phyloP scores from a whole-genome alignment of 2,329 filamentous ascomycete genomes.

The Coniochaeta sp. region DNA sequence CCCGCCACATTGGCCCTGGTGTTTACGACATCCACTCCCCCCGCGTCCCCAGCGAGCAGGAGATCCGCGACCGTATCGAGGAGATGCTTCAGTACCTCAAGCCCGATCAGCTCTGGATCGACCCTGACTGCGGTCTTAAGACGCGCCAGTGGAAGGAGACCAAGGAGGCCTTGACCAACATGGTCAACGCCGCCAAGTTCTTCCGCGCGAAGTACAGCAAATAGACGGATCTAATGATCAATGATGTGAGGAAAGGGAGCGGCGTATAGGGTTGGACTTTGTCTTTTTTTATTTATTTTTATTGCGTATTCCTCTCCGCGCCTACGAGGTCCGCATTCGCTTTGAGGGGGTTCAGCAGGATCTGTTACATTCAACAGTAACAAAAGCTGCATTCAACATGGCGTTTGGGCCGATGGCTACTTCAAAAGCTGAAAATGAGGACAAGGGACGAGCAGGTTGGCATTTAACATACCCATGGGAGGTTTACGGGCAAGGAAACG shows the following conservation, averaged over 20 bases:
- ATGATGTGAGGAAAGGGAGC: neutral
- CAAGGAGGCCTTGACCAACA: conserved; percentile 90
- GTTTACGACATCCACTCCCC: conserved; percentile 99
- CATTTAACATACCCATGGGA: conserved; percentile 5
- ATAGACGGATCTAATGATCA: conserved; percentile 10
- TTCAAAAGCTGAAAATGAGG: neutral
- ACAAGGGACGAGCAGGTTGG: conserved; percentile 2
- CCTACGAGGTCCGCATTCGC: neutral
- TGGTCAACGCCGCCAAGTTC: conserved; percentile 97
- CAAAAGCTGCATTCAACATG: conserved; percentile 1
- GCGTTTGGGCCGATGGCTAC: conserved; percentile 3
- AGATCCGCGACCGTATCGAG: conserved; percentile 95
- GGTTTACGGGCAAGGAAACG: neutral
- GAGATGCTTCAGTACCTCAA: conserved; percentile 98
- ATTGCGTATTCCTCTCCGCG: neutral
- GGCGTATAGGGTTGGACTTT: neutral
- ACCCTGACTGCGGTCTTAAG: conserved; percentile 99
- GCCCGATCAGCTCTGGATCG: conserved; percentile 98
- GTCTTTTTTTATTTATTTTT: neutral
- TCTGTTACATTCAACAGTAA: neutral
- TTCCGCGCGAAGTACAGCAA: conserved; percentile 86
- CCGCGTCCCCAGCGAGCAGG: conserved; percentile 91
- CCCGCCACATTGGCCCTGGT: conserved; percentile 96
- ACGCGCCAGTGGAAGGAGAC: conserved; percentile 98
- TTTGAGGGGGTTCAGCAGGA: neutral